Conservation (phyloP, 2,329 filamentous ascomycete species). For the Colletotrichum falcatum region DNA sequence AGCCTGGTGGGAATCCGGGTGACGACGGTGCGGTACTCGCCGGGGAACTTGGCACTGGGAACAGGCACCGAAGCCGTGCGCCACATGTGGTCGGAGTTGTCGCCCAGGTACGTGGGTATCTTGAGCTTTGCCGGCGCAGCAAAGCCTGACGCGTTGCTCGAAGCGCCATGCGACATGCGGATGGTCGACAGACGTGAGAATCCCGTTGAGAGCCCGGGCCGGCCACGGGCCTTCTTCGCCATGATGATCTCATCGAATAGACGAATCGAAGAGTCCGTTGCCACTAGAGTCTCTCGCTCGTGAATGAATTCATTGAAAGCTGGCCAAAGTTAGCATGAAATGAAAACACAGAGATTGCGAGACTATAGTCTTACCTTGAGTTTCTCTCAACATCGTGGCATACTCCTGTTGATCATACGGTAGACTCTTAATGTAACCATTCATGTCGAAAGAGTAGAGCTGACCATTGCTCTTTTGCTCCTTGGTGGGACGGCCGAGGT, state of each 20-base stretch:
- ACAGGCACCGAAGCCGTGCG: constrained; percentile 72
- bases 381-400: constrained; percentile 72
- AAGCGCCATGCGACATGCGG: constrained; percentile 65
- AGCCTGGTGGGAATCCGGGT: constrained; percentile 83
- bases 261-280: constrained; percentile 74
- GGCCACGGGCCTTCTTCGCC: constrained; percentile 78
- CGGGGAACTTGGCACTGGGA: constrained; percentile 71
- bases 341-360: background rate
- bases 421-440: constrained; percentile 72
- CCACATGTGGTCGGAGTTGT: constrained; percentile 85
- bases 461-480: constrained; percentile 72
- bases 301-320: constrained; percentile 87
- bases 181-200: constrained; percentile 72
- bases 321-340: constrained; percentile 44
- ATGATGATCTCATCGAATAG: constrained; percentile 88
- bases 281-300: constrained; percentile 76
- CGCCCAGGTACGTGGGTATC: constrained; percentile 72
- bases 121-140: constrained; percentile 55
- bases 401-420: constrained; percentile 76
- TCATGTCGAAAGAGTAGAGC: constrained; percentile 73
- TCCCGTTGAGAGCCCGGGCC: constrained; percentile 73
- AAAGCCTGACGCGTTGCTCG: constrained; percentile 54
- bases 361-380: constrained; percentile 66
- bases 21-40: constrained; percentile 71
- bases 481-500: constrained; percentile 68